These are phyloP conservation scores for Whalleya microplaca DNA, from an alignment of 2,329 filamentous ascomycete species.

Conservation along the genomic window DNA sequence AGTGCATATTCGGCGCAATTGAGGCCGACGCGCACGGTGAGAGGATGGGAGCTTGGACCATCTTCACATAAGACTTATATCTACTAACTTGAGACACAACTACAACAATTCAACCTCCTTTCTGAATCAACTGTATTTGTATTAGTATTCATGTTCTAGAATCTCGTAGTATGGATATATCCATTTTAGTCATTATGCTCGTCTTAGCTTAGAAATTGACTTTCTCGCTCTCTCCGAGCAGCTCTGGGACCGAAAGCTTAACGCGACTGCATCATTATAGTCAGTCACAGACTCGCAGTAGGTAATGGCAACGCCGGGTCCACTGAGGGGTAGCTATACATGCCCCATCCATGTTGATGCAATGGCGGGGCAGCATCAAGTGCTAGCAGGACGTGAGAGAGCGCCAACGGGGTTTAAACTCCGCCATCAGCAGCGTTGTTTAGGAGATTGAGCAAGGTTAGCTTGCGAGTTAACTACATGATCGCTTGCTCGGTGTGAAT, in stretches of 20 bases:
- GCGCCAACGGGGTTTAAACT: not conserved
- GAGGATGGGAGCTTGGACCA: not conserved
- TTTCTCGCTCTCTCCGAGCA: no score
- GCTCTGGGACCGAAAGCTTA: no score
- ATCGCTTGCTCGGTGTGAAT: not conserved
- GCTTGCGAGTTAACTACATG: not conserved
- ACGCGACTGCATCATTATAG: no score
- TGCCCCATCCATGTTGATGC: not conserved
- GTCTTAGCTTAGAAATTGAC: no score
- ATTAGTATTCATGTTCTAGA: no score
- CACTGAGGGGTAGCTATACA: conserved; percentile 11
- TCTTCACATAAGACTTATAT: not conserved
- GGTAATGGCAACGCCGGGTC: not conserved
- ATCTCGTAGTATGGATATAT: no score
- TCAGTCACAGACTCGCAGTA: no score
- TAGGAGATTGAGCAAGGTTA: not conserved
- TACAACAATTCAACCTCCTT: no score
- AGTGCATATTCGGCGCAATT: not conserved
- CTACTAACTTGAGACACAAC: no score
- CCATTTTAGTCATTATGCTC: no score
- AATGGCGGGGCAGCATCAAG: not conserved
- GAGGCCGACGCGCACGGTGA: not conserved
- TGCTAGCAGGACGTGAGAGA: not conserved
- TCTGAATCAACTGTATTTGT: no score
- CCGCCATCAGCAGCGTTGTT: no score